A percentile compares a stretch with the other conserved stretches of the same genome.
phyloP scores from a whole-genome alignment of 2,329 filamentous ascomycete genomes.

The Aureobasidium sp. region DNA sequence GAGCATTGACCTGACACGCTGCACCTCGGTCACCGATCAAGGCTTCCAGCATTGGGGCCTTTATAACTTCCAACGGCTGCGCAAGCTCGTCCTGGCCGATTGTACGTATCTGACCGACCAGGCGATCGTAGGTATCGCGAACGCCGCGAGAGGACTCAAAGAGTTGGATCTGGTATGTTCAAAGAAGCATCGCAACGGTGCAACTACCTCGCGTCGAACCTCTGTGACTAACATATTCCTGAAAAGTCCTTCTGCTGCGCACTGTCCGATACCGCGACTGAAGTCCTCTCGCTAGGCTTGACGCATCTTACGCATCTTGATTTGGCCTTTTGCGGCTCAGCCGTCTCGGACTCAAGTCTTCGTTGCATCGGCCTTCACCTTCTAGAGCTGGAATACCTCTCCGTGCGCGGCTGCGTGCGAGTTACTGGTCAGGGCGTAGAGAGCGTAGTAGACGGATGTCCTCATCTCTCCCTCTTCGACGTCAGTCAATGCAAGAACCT shows the following conservation, averaged over 20 bases:
- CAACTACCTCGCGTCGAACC: neutral
- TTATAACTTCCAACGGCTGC: slow-evolving; percentile 71
- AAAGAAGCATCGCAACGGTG: neutral
- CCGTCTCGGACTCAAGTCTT: slow-evolving; percentile 83
- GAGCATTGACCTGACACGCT: slow-evolving; percentile 80
- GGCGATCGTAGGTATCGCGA: slow-evolving; percentile 84
- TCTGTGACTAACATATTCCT: neutral
- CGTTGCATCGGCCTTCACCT: slow-evolving; percentile 84
- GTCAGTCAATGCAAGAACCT: slow-evolving; percentile 95
- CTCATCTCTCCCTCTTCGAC: slow-evolving; percentile 72
- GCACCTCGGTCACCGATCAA: slow-evolving; percentile 89
- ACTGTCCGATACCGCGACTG: slow-evolving; percentile 89
- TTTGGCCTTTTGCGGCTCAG: slow-evolving; percentile 90
- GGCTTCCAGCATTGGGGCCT: slow-evolving; percentile 94
- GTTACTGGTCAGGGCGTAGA: slow-evolving; percentile 90
- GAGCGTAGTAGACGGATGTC: slow-evolving; percentile 80
- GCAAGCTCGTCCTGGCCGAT: slow-evolving; percentile 77
- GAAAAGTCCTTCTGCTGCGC: slow-evolving; percentile 84
- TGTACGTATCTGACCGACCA: slow-evolving; percentile 96
- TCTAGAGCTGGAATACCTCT: slow-evolving; percentile 71
- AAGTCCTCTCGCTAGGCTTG: slow-evolving; percentile 89
- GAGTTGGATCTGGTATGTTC: slow-evolving; percentile 72
- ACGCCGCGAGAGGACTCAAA: slow-evolving; percentile 75
- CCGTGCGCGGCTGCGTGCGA: slow-evolving; percentile 85
- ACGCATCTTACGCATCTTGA: slow-evolving; percentile 73